Conservation (phyloP, 2,329 filamentous ascomycete species). For the Cercospora sojina region DNA sequence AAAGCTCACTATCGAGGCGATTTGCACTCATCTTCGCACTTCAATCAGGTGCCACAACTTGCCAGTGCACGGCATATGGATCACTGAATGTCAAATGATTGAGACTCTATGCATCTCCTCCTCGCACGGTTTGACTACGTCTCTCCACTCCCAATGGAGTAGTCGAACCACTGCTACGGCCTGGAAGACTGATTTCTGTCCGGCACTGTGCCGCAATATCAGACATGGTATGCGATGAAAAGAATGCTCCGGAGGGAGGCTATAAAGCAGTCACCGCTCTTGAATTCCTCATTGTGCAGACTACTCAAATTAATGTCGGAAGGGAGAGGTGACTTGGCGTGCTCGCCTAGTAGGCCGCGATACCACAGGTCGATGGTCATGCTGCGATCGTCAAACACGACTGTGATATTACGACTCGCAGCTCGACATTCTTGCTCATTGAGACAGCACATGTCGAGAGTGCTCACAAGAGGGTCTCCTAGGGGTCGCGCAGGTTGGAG, state of each 20-base stretch:
- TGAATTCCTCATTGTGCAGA: not conserved
- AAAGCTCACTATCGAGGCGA: no score
- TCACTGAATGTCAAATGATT: not conserved
- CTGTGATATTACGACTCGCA: not conserved
- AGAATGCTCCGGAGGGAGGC: not conserved
- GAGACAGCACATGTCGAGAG: not conserved
- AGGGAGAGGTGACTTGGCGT: not conserved
- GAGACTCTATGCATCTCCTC: not conserved
- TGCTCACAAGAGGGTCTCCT: not conserved
- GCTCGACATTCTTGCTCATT: not conserved
- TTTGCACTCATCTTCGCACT: not conserved
- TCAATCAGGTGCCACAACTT: not conserved
- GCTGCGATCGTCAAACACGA: not conserved
- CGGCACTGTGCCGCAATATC: not conserved
- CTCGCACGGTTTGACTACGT: no score
- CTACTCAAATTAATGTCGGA: not conserved
- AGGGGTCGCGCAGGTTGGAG: not conserved
- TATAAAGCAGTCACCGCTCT: not conserved
- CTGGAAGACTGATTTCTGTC: not conserved
- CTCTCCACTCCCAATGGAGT: no score
- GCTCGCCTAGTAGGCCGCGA: not conserved
- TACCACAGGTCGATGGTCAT: not conserved
- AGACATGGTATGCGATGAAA: not conserved
- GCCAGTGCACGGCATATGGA: not conserved
- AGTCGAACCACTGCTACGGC: not conserved